Evolutionary conservation across 192 early-diverging fungal genomes (phyloP).

Genomic region (Coemansia sp.): DNA sequence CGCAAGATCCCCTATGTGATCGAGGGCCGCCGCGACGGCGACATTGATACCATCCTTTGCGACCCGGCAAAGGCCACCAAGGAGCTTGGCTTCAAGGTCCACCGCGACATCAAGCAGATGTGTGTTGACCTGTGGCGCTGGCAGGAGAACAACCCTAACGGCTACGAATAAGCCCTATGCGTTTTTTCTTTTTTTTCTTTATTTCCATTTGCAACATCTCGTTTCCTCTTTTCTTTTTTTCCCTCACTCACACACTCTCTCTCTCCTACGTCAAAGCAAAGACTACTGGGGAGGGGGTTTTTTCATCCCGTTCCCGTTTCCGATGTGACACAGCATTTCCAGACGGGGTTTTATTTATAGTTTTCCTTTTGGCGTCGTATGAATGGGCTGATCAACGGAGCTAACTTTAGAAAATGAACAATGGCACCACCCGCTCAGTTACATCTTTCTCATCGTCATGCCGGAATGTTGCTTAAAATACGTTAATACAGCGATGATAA

Average conservation of each 20-base stretch:
- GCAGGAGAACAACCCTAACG: constrained; percentile 69
- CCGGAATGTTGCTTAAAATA: too few species aligned
- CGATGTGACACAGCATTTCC: too few species aligned
- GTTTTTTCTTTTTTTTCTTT: background rate
- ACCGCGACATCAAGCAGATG: constrained; percentile 59
- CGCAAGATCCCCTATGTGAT: constrained; percentile 73
- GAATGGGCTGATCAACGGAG: background rate
- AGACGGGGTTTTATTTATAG: too few species aligned
- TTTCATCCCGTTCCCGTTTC: too few species aligned
- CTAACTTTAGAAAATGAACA: background rate
- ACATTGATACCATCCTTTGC: constrained; percentile 83
- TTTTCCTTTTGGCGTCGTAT: too few species aligned
- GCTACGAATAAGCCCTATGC: constrained; percentile 34
- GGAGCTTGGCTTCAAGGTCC: constrained; percentile 68
- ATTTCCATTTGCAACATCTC: too few species aligned
- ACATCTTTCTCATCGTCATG: too few species aligned
- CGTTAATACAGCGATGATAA: too few species aligned
- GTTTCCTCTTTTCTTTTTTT: background rate
- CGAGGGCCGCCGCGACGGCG: constrained; percentile 70
- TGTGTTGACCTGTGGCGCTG: constrained; percentile 72
- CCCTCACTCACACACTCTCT: background rate
- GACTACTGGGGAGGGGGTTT: too few species aligned
- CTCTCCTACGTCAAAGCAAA: too few species aligned
- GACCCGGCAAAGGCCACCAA: constrained; percentile 64
- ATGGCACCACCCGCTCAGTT: too few species aligned